Base-by-base conservation (phyloP, 2,329 filamentous ascomycete genomes). In the Diaporthe caulivora region DNA sequence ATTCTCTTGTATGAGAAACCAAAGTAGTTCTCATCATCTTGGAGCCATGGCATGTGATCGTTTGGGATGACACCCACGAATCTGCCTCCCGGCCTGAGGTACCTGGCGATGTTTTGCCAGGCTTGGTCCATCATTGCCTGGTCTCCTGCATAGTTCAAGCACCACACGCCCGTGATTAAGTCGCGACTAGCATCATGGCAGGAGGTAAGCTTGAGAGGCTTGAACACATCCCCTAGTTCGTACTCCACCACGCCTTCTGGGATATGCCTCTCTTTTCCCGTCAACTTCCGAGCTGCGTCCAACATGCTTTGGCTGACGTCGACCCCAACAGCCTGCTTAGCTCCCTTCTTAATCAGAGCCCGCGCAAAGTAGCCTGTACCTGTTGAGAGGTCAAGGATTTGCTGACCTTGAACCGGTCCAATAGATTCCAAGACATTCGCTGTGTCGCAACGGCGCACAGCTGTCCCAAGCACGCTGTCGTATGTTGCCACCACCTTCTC, bases 41-140 rank as follows among this genome's bases (percentile, higher is more conserved):
- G 0, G 11, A 65, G 62, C 62, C 44, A 51, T 6, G 44, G 18
- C 17, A 18, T 7, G n/a, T 10, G 11, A 10, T 34, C 7, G n/a
- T 24, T 51, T 8, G 62, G 62, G 29, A 51, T 65, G 44, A 51
- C 13, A n/a, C 62, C 62, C 21, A 65, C 44, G n/a, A 65, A 65
- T 15, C 62, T 65, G 15, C 62, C 62, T 26, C 62, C 62, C 29
- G 44, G 62, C 44, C 7, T 65, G 11, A 51, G 62, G 29, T 65
- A 65, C 29, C 15, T 65, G 3, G 62, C 26, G 37, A 65, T 65
- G 44, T 65, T 65, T 13, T 18, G 44, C 29, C 31, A 65, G 21
- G 29, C 62, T 21, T 65, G 44, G 13, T 65, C 62, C 62, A 65
- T 65, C 62, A 65, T 65, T 21, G 26, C 31, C 29, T 65, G 62